Evolutionary conservation across 768 basidiomycete genomes (phyloP).

Genomic region (Lactarius sanguifluus): DNA sequence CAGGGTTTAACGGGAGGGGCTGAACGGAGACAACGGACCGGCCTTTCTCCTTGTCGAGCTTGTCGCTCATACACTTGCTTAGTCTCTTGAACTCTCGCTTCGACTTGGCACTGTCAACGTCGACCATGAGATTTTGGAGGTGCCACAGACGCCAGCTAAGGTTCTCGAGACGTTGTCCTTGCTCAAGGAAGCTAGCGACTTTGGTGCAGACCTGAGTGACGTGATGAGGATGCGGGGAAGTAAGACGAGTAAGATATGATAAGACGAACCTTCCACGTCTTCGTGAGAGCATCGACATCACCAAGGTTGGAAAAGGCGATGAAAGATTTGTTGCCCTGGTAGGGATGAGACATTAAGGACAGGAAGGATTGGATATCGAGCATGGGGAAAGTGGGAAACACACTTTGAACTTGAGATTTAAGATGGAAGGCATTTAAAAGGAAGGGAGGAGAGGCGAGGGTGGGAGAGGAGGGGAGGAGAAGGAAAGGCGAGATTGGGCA

Average conservation of each 20-base stretch:
- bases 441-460: neutral
- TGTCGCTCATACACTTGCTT: constrained; percentile 86
- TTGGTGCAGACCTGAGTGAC: constrained; percentile 74
- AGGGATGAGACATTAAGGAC: constrained; percentile 26
- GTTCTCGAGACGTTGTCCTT: constrained; percentile 89
- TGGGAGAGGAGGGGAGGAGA: neutral
- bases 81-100: constrained; percentile 91
- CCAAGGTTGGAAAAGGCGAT: constrained; percentile 88
- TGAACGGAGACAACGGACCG: constrained; percentile 50
- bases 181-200: constrained; percentile 87
- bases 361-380: constrained; percentile 28
- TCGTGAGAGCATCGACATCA: constrained; percentile 81
- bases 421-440: constrained; percentile 68
- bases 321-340: constrained; percentile 89
- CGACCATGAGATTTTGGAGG: constrained; percentile 88
- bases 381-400: constrained; percentile 30
- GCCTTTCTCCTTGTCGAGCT: constrained; percentile 91
- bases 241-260: constrained; percentile 24
- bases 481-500: neutral
- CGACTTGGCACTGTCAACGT: constrained; percentile 83
- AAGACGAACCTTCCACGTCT: constrained; percentile 80
- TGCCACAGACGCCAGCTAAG: constrained; percentile 92
- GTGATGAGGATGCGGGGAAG: constrained; percentile 10
- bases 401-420: constrained; percentile 86
- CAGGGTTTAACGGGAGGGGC: constrained; percentile 18